phyloP scores from a whole-genome alignment of 148 eudicot genomes.

The Persicaria maculosa region DNA sequence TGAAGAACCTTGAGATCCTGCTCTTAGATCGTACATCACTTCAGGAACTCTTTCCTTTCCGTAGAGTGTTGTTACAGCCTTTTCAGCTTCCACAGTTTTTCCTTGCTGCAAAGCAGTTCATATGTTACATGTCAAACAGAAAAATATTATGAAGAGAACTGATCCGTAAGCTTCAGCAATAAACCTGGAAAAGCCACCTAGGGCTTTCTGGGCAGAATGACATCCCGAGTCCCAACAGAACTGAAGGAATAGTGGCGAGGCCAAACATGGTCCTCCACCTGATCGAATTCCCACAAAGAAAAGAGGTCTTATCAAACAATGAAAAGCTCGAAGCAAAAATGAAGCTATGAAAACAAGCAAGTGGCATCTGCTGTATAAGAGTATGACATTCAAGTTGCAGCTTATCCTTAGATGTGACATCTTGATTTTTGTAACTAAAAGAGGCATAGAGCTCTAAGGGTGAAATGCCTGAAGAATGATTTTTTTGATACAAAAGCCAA shows the following conservation, averaged over 20 bases:
- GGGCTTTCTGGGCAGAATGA: slow-evolving; percentile 95
- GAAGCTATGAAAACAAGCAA: not conserved
- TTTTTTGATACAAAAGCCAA: not conserved
- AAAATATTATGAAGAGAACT: not conserved
- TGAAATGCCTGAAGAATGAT: no score
- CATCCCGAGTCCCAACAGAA: slow-evolving; percentile 89
- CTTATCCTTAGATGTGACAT: no score
- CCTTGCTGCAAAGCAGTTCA: slow-evolving; percentile 64
- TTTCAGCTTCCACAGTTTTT: slow-evolving; percentile 66
- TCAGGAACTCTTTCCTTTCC: slow-evolving; percentile 81
- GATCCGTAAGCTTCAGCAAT: slow-evolving; percentile 6
- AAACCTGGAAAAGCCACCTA: slow-evolving; percentile 91
- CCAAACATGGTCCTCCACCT: slow-evolving; percentile 99
- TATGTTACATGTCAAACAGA: not conserved
- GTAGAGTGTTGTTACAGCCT: slow-evolving; percentile 43
- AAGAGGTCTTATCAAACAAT: not conserved
- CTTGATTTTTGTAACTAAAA: not conserved
- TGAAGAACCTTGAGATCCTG: slow-evolving; percentile 63
- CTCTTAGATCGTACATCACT: slow-evolving; percentile 65
- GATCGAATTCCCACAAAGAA: slow-evolving; percentile 2
- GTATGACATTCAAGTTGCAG: no score
- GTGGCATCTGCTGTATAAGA: no score
- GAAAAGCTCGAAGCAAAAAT: not conserved
- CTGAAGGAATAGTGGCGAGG: slow-evolving; percentile 73
- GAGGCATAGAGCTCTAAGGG: not conserved